These are phyloP conservation scores for Leptodermis oblonga DNA, from an alignment of 257 asterid genomes.

Conservation along the genomic window DNA sequence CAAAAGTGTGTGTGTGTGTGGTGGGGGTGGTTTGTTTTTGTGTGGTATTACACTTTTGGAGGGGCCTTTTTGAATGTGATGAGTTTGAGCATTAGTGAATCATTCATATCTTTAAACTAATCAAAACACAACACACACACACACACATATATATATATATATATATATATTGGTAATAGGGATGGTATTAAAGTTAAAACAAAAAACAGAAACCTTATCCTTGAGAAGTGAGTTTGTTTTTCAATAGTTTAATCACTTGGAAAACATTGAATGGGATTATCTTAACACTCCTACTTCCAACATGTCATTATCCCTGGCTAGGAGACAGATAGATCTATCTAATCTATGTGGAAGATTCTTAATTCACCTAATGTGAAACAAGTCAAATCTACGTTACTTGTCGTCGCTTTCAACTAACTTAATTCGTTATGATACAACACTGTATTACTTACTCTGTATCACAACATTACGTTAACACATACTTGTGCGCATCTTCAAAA, in stretches of 20 bases:
- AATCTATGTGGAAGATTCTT: slow-evolving; percentile 14
- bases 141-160: no score
- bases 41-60: no score
- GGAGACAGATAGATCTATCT: background rate
- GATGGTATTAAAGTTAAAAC: background rate
- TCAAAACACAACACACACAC: background rate
- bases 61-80: no score
- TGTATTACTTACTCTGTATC: no score
- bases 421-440: no score
- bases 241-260: background rate
- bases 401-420: no score
- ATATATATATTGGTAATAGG: background rate
- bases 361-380: background rate
- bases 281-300: background rate
- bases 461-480: background rate
- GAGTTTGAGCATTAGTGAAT: background rate
- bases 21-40: no score
- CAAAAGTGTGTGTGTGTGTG: no score
- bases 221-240: background rate
- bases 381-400: background rate
- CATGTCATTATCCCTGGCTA: background rate
- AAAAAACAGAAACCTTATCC: background rate
- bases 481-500: background rate
- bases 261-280: background rate
- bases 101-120: background rate